Conservation (phyloP, 495 filamentous ascomycete species). For the Cercophora scortea region DNA sequence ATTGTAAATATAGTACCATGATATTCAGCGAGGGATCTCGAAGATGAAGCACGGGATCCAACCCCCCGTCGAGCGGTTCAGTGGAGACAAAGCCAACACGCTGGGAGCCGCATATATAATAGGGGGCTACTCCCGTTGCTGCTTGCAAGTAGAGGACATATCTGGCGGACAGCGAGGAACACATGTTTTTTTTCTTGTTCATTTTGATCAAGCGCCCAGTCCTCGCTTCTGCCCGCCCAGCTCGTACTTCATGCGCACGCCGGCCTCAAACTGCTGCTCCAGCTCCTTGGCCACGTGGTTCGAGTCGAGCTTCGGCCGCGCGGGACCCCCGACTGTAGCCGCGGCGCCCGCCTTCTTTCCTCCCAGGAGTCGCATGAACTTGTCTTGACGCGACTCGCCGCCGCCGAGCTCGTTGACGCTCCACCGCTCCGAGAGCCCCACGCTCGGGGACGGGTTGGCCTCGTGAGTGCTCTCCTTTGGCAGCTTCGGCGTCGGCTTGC, state of each 20-base stretch:
- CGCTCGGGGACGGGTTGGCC: neutral
- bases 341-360: constrained; percentile 31
- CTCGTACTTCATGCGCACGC: constrained; percentile 53
- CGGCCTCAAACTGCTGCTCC: constrained; percentile 49
- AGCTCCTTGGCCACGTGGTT: constrained; percentile 44
- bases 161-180: neutral
- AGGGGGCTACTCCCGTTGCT: too few relatives aligned
- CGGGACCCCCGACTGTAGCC: neutral
- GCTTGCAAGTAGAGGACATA: neutral
- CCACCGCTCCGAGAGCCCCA: constrained; percentile 35
- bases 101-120: too few relatives aligned
- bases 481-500: neutral
- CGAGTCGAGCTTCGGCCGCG: constrained; percentile 22
- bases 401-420: constrained; percentile 45
- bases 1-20: too few relatives aligned
- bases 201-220: constrained; percentile 38
- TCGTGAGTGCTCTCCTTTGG: neutral
- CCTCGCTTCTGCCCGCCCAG: constrained; percentile 41
- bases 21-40: too few relatives aligned
- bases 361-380: constrained; percentile 51
- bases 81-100: too few relatives aligned
- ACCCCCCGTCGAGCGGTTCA: too few relatives aligned
- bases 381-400: constrained; percentile 41
- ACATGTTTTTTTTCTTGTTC: neutral
- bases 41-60: too few relatives aligned